Base-by-base conservation (phyloP, 306 rosid species). In the Sicyos baderoa region DNA sequence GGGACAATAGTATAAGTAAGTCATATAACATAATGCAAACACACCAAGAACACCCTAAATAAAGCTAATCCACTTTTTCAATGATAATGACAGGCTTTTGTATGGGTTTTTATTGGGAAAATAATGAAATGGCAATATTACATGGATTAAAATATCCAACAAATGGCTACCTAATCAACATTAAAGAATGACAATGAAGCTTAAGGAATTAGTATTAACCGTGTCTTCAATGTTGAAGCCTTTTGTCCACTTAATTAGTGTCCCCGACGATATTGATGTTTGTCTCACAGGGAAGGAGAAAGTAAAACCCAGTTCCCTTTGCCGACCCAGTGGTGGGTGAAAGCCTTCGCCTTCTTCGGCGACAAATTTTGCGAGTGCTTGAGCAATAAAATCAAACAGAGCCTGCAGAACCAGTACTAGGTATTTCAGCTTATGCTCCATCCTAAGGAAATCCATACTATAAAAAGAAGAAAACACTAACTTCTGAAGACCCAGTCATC, bases 281-380 rank as follows among this genome's bases (percentile, higher is more conserved):
- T 94, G 99, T 83, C 81, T 87, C 79, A 94, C 97, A 9, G 99
- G 99, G 79, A 94, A 94, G 12, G 99, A 94, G 85, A 94, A 90
- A 72, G 99, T 94, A 76, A 94, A 94, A 73, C 99, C 99, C 19
- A 90, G 81, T 76, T 94, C 99, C 81, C 99, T 90, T 79, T 88
- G 90, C 81, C 87, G 88, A 50, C 89, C 96, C 32, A 90, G 84
- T 12, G 85, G 82, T 7, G 84, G 96, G 72, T 82, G 89, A 77
- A 82, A 76, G 62, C 79, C 95, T 59, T 75, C 85, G 70, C 89
- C 97, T 79, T 94, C 99, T 14, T 87, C 75, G 72, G 82, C 81
- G 72, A 90, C 86, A 84, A 94, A 90, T 53, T 82, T 88, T 25
- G 77, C 78, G 59, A 94, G 99, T 59, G 86, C 85, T 40, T 55